phyloP scores from a whole-genome alignment of 2,329 filamentous ascomycete genomes.

The Triangularia setosa region DNA sequence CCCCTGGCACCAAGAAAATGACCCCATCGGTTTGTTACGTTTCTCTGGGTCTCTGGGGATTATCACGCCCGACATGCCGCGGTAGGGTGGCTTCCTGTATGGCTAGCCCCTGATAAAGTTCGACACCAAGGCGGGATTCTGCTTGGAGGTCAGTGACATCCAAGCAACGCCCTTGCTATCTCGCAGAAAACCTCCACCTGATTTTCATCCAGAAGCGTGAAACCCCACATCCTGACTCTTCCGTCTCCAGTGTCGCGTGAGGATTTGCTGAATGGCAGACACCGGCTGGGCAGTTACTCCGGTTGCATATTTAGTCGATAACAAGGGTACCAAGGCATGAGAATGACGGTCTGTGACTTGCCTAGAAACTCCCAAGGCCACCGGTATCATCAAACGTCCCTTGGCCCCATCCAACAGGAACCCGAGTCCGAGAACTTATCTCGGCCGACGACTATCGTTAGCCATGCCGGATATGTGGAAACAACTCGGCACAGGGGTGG shows the following conservation, averaged over 20 bases:
- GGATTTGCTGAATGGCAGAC: neutral
- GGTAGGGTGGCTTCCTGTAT: neutral
- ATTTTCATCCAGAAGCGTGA: neutral
- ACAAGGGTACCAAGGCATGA: neutral
- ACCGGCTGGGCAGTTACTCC: neutral
- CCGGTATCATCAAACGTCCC: neutral
- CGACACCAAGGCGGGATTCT: conserved; percentile 1
- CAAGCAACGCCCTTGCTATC: neutral
- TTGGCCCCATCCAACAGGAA: neutral
- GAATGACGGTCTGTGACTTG: neutral
- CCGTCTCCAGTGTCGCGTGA: neutral
- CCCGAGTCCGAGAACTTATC: neutral
- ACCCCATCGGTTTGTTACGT: neutral
- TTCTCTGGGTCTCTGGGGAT: neutral
- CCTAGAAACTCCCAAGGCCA: neutral
- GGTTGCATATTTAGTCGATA: neutral
- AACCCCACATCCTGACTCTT: conserved; percentile 1
- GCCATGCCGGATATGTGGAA: neutral
- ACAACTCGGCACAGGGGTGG: neutral
- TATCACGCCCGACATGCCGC: neutral
- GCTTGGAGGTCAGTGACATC: neutral
- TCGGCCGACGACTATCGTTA: neutral
- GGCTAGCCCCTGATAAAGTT: conserved; percentile 8
- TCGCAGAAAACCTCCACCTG: neutral
- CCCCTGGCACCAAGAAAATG: neutral